Conservation (phyloP, 2,329 filamentous ascomycete species). For the Metarhizium robertsii region DNA sequence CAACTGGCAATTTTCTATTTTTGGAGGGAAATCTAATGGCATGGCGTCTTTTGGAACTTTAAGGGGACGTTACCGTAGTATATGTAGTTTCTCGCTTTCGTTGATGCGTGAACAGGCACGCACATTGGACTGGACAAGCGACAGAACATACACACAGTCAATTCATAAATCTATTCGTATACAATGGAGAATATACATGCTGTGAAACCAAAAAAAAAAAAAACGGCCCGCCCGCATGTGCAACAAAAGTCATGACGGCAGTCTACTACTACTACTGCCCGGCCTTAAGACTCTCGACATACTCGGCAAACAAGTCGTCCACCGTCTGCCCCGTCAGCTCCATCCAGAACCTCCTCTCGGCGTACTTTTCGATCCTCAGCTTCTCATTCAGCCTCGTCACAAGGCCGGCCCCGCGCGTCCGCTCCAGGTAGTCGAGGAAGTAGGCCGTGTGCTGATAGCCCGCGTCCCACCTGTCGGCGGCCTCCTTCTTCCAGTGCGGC, state of each 20-base stretch:
- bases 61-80: not conserved
- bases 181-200: not conserved
- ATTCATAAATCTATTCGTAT: not conserved
- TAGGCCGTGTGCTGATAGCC: slow-evolving; percentile 90
- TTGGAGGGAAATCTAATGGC: not conserved
- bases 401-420: slow-evolving; percentile 48
- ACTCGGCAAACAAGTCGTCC: slow-evolving; percentile 64
- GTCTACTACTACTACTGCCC: not conserved
- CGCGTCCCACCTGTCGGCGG: slow-evolving; percentile 62
- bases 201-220: not conserved
- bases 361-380: slow-evolving; percentile 53
- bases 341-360: slow-evolving; percentile 58
- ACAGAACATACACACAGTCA: not conserved
- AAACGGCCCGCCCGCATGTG: not conserved
- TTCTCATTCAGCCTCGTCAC: slow-evolving; percentile 58
- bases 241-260: not conserved
- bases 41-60: not conserved
- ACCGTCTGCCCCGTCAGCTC: slow-evolving; percentile 58
- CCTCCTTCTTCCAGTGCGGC: slow-evolving; percentile 68
- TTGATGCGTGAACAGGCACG: not conserved
- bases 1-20: too few relatives aligned
- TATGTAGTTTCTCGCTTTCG: not conserved
- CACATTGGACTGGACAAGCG: not conserved
- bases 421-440: slow-evolving; percentile 80
- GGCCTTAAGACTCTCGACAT: slow-evolving; percentile 32